Base-by-base conservation (phyloP, 306 rosid species). In the Prunus mongolica region DNA sequence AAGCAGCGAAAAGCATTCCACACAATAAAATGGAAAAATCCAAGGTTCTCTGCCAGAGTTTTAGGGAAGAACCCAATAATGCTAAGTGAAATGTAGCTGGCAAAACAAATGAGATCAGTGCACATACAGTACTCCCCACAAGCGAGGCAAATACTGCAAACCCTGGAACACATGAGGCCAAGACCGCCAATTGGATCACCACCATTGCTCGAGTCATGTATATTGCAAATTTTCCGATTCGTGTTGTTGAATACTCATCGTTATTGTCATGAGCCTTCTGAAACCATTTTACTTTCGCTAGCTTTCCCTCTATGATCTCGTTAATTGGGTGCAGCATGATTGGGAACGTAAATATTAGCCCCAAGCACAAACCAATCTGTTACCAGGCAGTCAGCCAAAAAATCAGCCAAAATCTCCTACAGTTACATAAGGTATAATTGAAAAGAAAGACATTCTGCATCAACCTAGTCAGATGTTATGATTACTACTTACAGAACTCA, bases 81-180 rank as follows among this genome's bases (percentile, higher is more conserved):
- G 51, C 84, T 5, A 94, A 76, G 85, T 94, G 97, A 85, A 90
- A 91, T 76, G 86, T 76, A 63, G 95, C 90, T 13, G 97, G 98
- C 87, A 94, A 83, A 79, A 94, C 93, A 78, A 90, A 94, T 22
- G 97, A 94, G 84, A 94, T 84, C 76, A 88, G 67, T 47, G 95
- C 89, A 81, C 98, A 94, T 55, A 94, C 82, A 12, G 96, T 87
- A 78, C 98, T 91, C 45, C 98, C 98, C 52, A 89, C 95, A 56
- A 94, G 87, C 15, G 98, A 94, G 20, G 89, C 97, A 58, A 86
- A 89, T 15, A 84, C 80, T 8, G 91, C 91, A 66, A 94, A 91
- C 12, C 83, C 91, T 15, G 97, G 98, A 28, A 90, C 87, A n/a
- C 25, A 84, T 15, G 92, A 86, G 72, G 98, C 96, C 83, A 91